These are phyloP conservation scores for Dendrobium officinale DNA, from an alignment of 106 monocot species.

Conservation along the genomic window DNA sequence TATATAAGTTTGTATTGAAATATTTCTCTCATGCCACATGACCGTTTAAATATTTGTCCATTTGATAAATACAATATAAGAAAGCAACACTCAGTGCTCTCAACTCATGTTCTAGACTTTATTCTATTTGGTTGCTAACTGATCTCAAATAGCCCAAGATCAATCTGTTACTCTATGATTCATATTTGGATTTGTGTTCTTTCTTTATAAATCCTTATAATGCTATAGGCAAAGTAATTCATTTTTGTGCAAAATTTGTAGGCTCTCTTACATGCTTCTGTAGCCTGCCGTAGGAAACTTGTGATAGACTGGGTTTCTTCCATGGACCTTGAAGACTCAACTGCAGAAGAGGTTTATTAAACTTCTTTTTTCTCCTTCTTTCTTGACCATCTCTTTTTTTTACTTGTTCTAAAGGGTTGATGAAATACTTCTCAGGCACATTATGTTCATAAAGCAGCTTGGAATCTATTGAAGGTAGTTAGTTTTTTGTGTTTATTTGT, in stretches of 20 bases:
- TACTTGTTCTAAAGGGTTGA: neutral
- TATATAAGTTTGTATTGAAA: no score
- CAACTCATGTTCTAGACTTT: neutral
- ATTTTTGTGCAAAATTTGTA: constrained; percentile 17
- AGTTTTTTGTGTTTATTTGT: constrained; percentile 6
- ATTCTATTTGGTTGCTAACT: neutral
- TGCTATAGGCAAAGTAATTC: neutral
- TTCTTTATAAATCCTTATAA: neutral
- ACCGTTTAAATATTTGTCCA: no score
- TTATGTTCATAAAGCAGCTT: constrained; percentile 63
- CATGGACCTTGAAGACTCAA: constrained; percentile 70
- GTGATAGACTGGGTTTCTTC: constrained; percentile 87
- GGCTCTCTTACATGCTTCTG: constrained; percentile 94
- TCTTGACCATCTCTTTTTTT: neutral
- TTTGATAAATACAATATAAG: no score
- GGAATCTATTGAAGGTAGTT: constrained; percentile 67
- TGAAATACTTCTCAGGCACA: constrained; percentile 48
- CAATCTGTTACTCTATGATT: neutral
- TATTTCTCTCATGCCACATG: no score
- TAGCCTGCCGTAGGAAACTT: constrained; percentile 61
- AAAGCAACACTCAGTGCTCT: no score
- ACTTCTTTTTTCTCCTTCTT: constrained; percentile 1
- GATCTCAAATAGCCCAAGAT: neutral
- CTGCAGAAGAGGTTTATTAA: constrained; percentile 25
- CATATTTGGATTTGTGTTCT: neutral